Conservation (phyloP, 768 basidiomycete species). For the Piloderma croceum region DNA sequence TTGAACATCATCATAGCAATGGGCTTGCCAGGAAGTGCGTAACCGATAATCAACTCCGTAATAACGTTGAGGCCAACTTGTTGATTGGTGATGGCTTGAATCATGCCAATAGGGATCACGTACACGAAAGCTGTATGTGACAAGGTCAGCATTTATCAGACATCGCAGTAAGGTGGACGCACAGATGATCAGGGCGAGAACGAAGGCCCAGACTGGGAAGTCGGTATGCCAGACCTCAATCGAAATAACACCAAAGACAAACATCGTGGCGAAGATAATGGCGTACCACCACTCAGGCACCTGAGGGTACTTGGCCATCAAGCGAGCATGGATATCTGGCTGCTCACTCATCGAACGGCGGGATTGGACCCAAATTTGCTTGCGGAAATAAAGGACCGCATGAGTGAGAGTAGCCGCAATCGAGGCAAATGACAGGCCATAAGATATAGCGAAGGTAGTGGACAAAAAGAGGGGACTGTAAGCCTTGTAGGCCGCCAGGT, state of each 20-base stretch:
- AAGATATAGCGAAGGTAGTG: slow-evolving; percentile 70
- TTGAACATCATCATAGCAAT: slow-evolving; percentile 86
- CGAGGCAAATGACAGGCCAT: slow-evolving; percentile 78
- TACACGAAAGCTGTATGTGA: slow-evolving; percentile 41
- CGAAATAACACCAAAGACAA: slow-evolving; percentile 59
- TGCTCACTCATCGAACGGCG: slow-evolving; percentile 71
- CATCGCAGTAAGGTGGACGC: slow-evolving; percentile 9
- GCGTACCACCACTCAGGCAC: slow-evolving; percentile 87
- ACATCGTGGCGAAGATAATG: slow-evolving; percentile 63
- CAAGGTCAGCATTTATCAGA: slow-evolving; percentile 8
- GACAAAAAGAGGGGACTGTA: slow-evolving; percentile 28
- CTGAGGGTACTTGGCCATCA: slow-evolving; percentile 72
- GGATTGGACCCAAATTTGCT: slow-evolving; percentile 70
- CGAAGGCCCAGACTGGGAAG: slow-evolving; percentile 62
- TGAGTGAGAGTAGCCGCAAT: slow-evolving; percentile 74
- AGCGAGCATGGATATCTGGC: slow-evolving; percentile 77
- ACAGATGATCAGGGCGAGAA: slow-evolving; percentile 63
- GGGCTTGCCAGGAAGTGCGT: slow-evolving; percentile 70
- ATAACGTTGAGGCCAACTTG: slow-evolving; percentile 60
- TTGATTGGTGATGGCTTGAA: slow-evolving; percentile 74
- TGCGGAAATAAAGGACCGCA: slow-evolving; percentile 67
- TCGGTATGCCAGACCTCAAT: slow-evolving; percentile 70
- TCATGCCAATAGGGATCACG: slow-evolving; percentile 51
- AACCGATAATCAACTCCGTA: slow-evolving; percentile 77
- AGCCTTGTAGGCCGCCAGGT: slow-evolving; percentile 27